Base-by-base conservation (phyloP, 2,329 filamentous ascomycete species). In the Apiospora malaysiana region DNA sequence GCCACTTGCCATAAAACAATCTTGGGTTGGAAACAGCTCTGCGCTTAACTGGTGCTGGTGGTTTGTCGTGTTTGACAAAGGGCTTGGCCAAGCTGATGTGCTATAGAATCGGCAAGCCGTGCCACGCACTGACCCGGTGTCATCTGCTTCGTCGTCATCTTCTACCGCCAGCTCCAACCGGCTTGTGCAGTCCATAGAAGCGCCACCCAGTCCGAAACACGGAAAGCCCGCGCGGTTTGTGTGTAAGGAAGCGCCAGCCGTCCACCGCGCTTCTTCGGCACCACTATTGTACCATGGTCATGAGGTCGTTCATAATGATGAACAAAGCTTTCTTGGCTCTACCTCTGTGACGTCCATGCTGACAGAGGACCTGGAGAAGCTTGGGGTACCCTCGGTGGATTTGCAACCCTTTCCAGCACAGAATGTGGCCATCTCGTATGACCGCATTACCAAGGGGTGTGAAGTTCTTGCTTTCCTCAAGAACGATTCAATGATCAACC, bases 341-440 rank as follows among this genome's bases (percentile, higher is more conserved):
- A 81, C 78, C 0, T 79, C 78, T 18, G 76, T 76, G 68, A 74
- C 79, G 51, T 76, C 75, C 37, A 79, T 80, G 71, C 77, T 81
- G 37, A 74, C 74, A 40, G 80, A 81, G 65, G 77, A 76, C n/a
- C 70, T 81, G 32, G 75, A 74, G 18, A 75, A 74, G 32, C 74
- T 79, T 1, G 76, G 77, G 10, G 75, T 76, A 18, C 71, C 74
- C 37, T 74, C 75, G 3, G 71, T 74, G 23, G 77, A 75, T 59
- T 68, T 79, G 27, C 76, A 77, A 66, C 72, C 72, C 32, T 69
- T 75, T 2, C 73, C 76, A 25, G 74, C 76, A 18, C 74, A 75
- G 4, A 74, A 74, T 25, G 72, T 78, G 2, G 73, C 73, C 68
- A 70, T 81, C 46, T 78, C 78, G n/a, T 72, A 77, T 66, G 78